These are phyloP conservation scores for Epichloe sp. DNA, from an alignment of 2,329 filamentous ascomycete species.

Conservation along the genomic window DNA sequence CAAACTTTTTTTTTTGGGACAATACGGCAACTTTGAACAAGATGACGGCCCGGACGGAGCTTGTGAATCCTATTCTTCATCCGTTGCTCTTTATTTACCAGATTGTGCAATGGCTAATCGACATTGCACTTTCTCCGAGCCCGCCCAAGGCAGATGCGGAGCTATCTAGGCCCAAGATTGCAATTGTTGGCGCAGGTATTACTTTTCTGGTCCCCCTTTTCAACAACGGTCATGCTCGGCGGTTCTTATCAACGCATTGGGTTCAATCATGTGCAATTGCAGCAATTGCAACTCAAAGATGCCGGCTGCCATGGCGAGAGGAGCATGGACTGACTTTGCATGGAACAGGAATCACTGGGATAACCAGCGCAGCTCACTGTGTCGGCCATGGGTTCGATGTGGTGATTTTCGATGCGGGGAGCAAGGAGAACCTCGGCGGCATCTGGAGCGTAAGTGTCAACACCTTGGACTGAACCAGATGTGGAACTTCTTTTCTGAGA, in stretches of 20 bases:
- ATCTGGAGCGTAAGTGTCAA: conserved; percentile 57
- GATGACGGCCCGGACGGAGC: conserved; percentile 20
- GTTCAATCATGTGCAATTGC: too few species aligned
- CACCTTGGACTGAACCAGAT: not conserved
- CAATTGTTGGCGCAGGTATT: conserved; percentile 57
- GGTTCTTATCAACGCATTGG: not conserved
- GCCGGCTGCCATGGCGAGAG: too few species aligned
- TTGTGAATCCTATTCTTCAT: conserved; percentile 32
- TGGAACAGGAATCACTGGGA: conserved; percentile 54
- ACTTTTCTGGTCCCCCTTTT: conserved; percentile 22
- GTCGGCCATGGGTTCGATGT: conserved; percentile 79
- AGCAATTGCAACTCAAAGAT: too few species aligned
- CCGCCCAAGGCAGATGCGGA: conserved; percentile 47
- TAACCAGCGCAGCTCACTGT: conserved; percentile 70
- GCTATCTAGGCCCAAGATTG: conserved; percentile 51
- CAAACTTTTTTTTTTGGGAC: not conserved
- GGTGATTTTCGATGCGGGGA: conserved; percentile 61
- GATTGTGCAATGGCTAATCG: conserved; percentile 50
- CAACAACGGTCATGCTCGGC: too few species aligned
- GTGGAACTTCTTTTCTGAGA: not conserved
- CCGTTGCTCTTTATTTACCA: conserved; percentile 51
- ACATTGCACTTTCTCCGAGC: conserved; percentile 53
- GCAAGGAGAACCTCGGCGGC: conserved; percentile 54
- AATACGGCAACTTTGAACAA: not conserved
- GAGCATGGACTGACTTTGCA: not conserved